A percentile compares a stretch with the other conserved stretches of the same genome.
These are phyloP conservation scores for Malania oleifera DNA, from an alignment of 164 flowering plant species.

Conservation along the genomic window DNA sequence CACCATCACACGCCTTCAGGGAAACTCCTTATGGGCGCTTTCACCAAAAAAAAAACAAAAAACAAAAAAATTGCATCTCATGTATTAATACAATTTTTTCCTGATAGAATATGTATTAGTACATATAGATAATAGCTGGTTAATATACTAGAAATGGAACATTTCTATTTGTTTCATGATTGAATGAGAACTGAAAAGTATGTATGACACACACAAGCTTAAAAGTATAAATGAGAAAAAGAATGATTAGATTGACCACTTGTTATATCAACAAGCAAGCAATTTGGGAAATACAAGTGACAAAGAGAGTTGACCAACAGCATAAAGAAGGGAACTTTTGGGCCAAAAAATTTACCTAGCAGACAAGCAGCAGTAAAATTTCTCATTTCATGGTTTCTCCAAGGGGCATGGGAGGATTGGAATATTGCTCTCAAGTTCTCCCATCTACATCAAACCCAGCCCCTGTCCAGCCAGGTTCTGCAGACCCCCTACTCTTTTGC, in stretches of 20 bases:
- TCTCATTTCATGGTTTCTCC: conserved; percentile 1
- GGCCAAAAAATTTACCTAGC: conserved; percentile 7
- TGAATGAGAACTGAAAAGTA: too few relatives aligned
- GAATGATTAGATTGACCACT: neutral
- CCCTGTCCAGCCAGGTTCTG: conserved; percentile 90
- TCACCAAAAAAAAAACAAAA: too few relatives aligned
- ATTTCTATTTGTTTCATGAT: too few relatives aligned
- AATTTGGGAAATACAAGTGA: conserved; percentile 8
- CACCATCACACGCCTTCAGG: too few relatives aligned
- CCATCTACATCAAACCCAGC: conserved; percentile 90
- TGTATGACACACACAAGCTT: neutral
- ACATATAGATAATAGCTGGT: too few relatives aligned
- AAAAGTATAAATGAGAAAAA: neutral
- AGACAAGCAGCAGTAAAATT: neutral
- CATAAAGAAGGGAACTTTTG: neutral
- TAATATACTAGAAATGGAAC: too few relatives aligned
- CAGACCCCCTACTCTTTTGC: conserved; percentile 66
- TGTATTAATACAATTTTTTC: too few relatives aligned
- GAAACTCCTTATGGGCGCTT: too few relatives aligned
- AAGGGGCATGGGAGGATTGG: conserved; percentile 2
- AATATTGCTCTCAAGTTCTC: conserved; percentile 33
- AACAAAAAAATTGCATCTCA: too few relatives aligned
- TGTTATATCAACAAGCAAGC: conserved; percentile 11
- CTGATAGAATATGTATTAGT: too few relatives aligned
- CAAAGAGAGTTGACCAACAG: neutral